Evolutionary conservation across 768 basidiomycete genomes (phyloP).

Genomic region (Neoboletus brunneissimus): DNA sequence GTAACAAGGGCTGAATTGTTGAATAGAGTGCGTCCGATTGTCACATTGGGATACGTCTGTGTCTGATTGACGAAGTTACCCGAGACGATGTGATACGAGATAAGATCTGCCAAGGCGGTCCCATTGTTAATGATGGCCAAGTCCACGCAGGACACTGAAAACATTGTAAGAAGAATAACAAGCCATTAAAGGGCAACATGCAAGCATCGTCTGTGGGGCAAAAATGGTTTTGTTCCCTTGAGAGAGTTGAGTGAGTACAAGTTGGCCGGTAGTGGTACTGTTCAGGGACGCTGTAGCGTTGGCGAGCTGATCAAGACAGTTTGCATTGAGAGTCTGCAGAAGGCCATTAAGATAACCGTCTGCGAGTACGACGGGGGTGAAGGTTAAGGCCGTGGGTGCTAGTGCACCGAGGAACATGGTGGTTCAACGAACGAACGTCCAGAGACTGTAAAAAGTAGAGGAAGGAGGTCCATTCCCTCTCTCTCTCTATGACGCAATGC

Average conservation of each 20-base stretch:
- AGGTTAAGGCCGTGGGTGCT: slow-evolving; percentile 16
- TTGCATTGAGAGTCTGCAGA: slow-evolving; percentile 35
- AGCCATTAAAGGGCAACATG: slow-evolving; percentile 28
- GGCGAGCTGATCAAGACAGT: slow-evolving; percentile 44
- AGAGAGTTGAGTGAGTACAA: slow-evolving; percentile 43
- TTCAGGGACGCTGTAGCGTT: slow-evolving; percentile 41
- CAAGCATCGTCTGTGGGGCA: slow-evolving; percentile 54
- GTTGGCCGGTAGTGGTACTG: slow-evolving; percentile 40
- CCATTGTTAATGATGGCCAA: slow-evolving; percentile 25
- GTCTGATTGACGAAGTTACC: slow-evolving; percentile 47
- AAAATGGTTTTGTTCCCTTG: slow-evolving; percentile 52
- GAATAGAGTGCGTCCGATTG: slow-evolving; percentile 64
- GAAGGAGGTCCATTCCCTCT: background rate
- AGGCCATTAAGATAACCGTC: slow-evolving; percentile 34
- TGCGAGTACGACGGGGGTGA: slow-evolving; percentile 30
- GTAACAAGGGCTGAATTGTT: slow-evolving; percentile 44
- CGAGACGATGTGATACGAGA: slow-evolving; percentile 57
- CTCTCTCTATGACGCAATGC: slow-evolving; percentile 30
- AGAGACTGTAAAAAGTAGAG: background rate
- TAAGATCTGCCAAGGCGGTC: slow-evolving; percentile 41
- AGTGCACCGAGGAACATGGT: slow-evolving; percentile 19
- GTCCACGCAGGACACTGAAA: slow-evolving; percentile 6
- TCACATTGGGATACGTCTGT: slow-evolving; percentile 52
- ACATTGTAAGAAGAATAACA: slow-evolving; percentile 1
- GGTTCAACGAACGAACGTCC: background rate